A percentile compares a stretch with the other conserved stretches of the same genome.
Conservation (phyloP, 2,329 filamentous ascomycete genomes). For the Pezicula carpinea region DNA sequence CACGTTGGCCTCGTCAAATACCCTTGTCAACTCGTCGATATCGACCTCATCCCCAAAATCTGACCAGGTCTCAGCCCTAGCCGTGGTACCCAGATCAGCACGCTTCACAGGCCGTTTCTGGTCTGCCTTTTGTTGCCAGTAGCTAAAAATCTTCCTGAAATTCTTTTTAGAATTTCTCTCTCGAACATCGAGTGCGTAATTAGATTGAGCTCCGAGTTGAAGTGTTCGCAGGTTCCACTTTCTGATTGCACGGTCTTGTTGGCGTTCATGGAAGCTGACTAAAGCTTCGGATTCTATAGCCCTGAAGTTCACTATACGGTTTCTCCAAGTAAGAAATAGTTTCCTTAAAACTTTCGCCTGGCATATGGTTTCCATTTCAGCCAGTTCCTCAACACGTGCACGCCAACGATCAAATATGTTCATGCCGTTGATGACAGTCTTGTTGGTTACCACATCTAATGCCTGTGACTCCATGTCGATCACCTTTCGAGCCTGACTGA, state of each 20-base stretch:
- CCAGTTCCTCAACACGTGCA: slow-evolving; percentile 20
- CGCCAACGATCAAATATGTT: slow-evolving; percentile 28
- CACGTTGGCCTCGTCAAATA: slow-evolving; percentile 12
- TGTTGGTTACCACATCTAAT: slow-evolving; percentile 18
- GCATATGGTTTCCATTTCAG: slow-evolving; percentile 21
- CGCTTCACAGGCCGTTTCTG: slow-evolving; percentile 14
- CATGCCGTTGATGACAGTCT: slow-evolving; percentile 21
- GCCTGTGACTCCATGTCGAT: slow-evolving; percentile 26
- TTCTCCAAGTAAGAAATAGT: slow-evolving; percentile 22
- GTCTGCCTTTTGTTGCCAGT: slow-evolving; percentile 26
- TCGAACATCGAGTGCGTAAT: slow-evolving; percentile 23
- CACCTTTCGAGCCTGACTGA: slow-evolving; percentile 14
- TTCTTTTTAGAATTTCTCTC: slow-evolving; percentile 27
- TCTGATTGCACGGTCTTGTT: slow-evolving; percentile 20
- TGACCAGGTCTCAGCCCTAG: slow-evolving; percentile 23
- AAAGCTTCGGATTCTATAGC: slow-evolving; percentile 23
- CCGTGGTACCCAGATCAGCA: slow-evolving; percentile 10
- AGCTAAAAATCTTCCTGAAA: slow-evolving; percentile 28
- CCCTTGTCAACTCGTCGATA: slow-evolving; percentile 17
- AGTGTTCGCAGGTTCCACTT: slow-evolving; percentile 27
- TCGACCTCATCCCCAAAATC: slow-evolving; percentile 24
- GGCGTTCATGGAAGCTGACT: slow-evolving; percentile 23
- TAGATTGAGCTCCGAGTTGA: slow-evolving; percentile 21
- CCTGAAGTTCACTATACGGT: slow-evolving; percentile 15
- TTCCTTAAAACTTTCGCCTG: slow-evolving; percentile 19